Base-by-base conservation (phyloP, 2,329 filamentous ascomycete species). In the Elsinoe ampelina region DNA sequence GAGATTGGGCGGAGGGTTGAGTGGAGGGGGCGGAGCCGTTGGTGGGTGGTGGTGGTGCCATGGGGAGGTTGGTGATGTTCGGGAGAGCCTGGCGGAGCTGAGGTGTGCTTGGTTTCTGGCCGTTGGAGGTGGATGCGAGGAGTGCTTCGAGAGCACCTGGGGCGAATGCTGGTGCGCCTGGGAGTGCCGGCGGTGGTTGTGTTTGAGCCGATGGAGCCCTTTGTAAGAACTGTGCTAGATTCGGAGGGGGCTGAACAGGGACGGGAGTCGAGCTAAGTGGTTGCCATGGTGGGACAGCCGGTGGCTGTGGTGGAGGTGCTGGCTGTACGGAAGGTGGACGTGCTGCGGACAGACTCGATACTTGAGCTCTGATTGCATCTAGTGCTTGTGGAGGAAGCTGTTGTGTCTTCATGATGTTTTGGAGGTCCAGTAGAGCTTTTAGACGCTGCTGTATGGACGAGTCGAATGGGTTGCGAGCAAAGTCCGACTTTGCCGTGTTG, bases 351-450 rank as follows among this genome's bases (percentile, higher is more conserved):
- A 95, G 80, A 71, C 84, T 83, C 70, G 86, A 83, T 71, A 96
- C 84, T 80, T 93, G 89, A 69, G 86, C 84, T 72, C 86, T 88
- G 72, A 95, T 87, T 70, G 87, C 82, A 72, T 87, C 83, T 68
- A 95, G 80, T 74, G 95, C 87, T 67, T 91, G 85, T 65, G 84
- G 83, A 59, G 85, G 85, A 69, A 95, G 78, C 67, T 85, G 84
- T 71, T 89, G 86, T 64, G 79, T 85, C 70, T 87, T 83, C 67
- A 96, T 76, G 63, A 92, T 81, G 63, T 79, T 83, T 74, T 95
- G 89, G 62, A 97, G 80, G 71, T 93, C 88, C 72, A 91, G 76
- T 64, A 96, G 81, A 61, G 90, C 89, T 73, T 89, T 87, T 67
- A 95, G 76, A 73, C 87, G 88, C 67, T 82, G 85, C 69, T 89